Percentiles rank a stretch among this genome's conserved stretches.
Conservation (phyloP, 495 filamentous ascomycete genomes). For the Cryomyces antarcticus region DNA sequence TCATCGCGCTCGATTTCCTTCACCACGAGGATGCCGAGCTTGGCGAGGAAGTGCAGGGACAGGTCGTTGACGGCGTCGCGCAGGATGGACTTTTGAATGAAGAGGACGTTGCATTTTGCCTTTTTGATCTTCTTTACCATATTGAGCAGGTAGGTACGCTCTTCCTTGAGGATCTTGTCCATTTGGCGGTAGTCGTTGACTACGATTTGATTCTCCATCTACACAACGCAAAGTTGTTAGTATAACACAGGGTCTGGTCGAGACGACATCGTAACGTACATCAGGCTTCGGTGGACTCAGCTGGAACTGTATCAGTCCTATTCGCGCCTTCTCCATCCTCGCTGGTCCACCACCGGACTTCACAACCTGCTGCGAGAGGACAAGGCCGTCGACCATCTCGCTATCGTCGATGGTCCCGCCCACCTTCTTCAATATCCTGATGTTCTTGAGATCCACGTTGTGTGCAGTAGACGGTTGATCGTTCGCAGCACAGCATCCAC, state of each 20-base stretch:
- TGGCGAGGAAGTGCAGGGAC: slow-evolving; percentile 89
- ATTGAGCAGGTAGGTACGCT: slow-evolving; percentile 91
- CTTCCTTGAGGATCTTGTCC: slow-evolving; percentile 99
- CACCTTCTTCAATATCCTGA: slow-evolving; percentile 92
- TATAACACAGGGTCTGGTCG: background rate
- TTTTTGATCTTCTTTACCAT: slow-evolving; percentile 99
- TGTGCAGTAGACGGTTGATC: slow-evolving; percentile 85
- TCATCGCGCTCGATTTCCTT: slow-evolving; percentile 98
- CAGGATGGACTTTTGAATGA: slow-evolving; percentile 97
- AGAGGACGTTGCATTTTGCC: slow-evolving; percentile 94
- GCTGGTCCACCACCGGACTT: slow-evolving; percentile 84
- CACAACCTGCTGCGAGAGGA: slow-evolving; percentile 78
- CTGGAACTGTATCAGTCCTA: slow-evolving; percentile 96
- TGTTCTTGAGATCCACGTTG: slow-evolving; percentile 90
- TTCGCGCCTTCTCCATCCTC: slow-evolving; percentile 90
- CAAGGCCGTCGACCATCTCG: slow-evolving; percentile 88
- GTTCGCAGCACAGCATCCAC: slow-evolving; percentile 90
- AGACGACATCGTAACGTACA: slow-evolving; percentile 24
- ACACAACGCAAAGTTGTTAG: background rate
- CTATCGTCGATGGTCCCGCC: slow-evolving; percentile 96
- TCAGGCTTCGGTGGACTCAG: slow-evolving; percentile 95
- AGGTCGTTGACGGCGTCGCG: slow-evolving; percentile 96
- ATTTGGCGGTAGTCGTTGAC: slow-evolving; percentile 99
- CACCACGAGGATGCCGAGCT: slow-evolving; percentile 82
- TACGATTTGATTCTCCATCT: slow-evolving; percentile 99